phyloP scores from a whole-genome alignment of 1,139 yeast genomes.

The Saccharomycopsis crataegensis region DNA sequence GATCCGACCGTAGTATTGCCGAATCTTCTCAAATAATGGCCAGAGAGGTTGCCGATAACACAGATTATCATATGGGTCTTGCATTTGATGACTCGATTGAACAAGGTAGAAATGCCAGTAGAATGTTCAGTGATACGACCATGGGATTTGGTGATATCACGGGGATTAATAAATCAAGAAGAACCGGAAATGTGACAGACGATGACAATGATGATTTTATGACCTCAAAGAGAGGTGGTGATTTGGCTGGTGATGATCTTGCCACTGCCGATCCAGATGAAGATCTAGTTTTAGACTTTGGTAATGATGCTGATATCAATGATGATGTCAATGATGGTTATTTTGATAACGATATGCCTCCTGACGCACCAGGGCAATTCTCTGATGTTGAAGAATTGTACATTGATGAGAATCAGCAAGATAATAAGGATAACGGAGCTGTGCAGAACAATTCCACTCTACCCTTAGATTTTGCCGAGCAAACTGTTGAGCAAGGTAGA shows the following conservation, averaged over 20 bases:
- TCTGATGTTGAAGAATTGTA: neutral
- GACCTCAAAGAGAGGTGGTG: neutral
- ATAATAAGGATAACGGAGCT: neutral
- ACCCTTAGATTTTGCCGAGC: neutral
- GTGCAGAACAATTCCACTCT: neutral
- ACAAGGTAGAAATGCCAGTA: conserved; percentile 27
- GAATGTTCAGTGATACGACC: neutral
- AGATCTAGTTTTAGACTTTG: conserved; percentile 28
- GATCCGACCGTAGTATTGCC: neutral
- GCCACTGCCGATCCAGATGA: conserved; percentile 19
- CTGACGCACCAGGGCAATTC: neutral
- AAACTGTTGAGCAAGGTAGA: conserved; percentile 6
- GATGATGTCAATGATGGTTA: neutral
- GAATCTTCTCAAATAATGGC: conserved; percentile 1
- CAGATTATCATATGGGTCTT: conserved; percentile 7
- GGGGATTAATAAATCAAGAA: neutral
- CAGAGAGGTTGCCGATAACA: conserved; percentile 16
- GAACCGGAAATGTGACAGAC: conserved; percentile 11
- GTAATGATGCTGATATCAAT: conserved; percentile 13
- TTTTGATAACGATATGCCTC: too few species aligned
- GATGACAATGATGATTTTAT: conserved; percentile 20
- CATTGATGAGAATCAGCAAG: neutral
- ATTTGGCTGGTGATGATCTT: neutral
- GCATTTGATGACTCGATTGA: conserved; percentile 27
- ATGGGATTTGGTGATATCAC: neutral